Evolutionary conservation across 768 basidiomycete genomes (phyloP).

Genomic region (Lactifluus volemus): DNA sequence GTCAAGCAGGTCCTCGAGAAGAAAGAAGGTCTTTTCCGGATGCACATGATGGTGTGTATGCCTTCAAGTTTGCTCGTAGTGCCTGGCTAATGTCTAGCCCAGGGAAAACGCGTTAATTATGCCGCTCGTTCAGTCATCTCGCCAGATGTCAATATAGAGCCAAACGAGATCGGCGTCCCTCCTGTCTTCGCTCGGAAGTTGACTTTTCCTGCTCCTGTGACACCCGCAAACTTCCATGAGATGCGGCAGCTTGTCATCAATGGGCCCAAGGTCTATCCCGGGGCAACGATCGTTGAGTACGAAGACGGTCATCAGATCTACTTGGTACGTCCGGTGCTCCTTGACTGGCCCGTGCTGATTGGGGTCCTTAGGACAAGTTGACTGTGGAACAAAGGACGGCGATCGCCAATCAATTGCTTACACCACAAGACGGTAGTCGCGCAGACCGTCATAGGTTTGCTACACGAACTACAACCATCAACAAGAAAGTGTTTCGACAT

Average conservation of each 20-base stretch:
- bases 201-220: conserved; percentile 97
- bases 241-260: conserved; percentile 86
- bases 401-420: conserved; percentile 90
- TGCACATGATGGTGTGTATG: conserved; percentile 91
- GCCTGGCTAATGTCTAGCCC: conserved; percentile 4
- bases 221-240: conserved; percentile 79
- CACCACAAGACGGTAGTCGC: conserved; percentile 73
- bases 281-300: conserved; percentile 89
- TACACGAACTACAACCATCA: conserved; percentile 71
- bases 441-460: conserved; percentile 45
- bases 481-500: conserved; percentile 98
- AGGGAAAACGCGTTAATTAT: conserved; percentile 99
- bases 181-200: conserved; percentile 95
- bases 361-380: conserved; percentile 59
- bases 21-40: conserved; percentile 96
- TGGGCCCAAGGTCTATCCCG: conserved; percentile 82
- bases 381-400: conserved; percentile 86
- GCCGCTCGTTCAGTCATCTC: conserved; percentile 99
- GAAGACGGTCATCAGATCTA: conserved; percentile 88
- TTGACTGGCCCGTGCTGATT: background rate
- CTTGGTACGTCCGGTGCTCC: conserved; percentile 42
- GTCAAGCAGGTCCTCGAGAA: conserved; percentile 97
- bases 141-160: conserved; percentile 98
- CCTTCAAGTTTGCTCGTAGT: background rate
- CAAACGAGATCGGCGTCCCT: conserved; percentile 96